Percentiles rank a stretch among this genome's conserved stretches.
Conservation (phyloP, 2,329 filamentous ascomycete genomes). For the Ceratocystiopsis sp. region DNA sequence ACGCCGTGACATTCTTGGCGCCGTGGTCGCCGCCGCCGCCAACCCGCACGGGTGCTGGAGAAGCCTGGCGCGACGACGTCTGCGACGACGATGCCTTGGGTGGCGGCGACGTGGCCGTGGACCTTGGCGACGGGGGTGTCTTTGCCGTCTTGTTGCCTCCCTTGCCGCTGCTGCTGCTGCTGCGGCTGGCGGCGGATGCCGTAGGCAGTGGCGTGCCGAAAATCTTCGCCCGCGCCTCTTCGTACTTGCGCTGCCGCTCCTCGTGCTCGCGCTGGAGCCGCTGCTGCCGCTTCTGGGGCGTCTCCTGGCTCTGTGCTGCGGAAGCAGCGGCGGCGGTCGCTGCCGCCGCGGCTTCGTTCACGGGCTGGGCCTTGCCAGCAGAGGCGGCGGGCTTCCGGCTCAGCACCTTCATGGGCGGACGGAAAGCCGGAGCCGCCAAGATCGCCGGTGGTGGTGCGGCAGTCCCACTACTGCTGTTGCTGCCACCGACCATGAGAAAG, state of each 20-base stretch:
- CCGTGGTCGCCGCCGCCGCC: neutral
- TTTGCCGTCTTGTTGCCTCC: neutral
- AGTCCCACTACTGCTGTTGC: neutral
- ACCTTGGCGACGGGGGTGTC: neutral
- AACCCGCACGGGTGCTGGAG: neutral
- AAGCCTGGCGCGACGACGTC: slow-evolving; percentile 2
- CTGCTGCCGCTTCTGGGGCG: slow-evolving; percentile 59
- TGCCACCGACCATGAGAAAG: slow-evolving; percentile 36
- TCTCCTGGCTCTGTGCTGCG: slow-evolving; percentile 40
- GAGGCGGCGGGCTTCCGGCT: slow-evolving; percentile 57
- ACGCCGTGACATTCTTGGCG: too few relatives aligned
- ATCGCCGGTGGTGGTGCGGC: slow-evolving; percentile 17
- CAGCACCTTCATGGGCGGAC: slow-evolving; percentile 67
- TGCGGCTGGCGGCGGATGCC: neutral
- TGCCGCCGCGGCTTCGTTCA: slow-evolving; percentile 45
- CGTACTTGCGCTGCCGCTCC: slow-evolving; percentile 80
- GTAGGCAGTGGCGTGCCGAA: slow-evolving; percentile 40
- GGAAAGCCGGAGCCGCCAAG: slow-evolving; percentile 53
- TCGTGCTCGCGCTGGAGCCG: slow-evolving; percentile 67
- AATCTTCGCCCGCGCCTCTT: slow-evolving; percentile 73
- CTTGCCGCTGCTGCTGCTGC: slow-evolving; percentile 15
- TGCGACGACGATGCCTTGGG: neutral
- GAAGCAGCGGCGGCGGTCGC: too few relatives aligned
- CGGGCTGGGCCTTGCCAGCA: slow-evolving; percentile 45
- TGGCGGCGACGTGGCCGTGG: neutral